A percentile compares a stretch with the other conserved stretches of the same genome.
phyloP scores from a whole-genome alignment of 305 asterid species.

The Nicotiana rustica region DNA sequence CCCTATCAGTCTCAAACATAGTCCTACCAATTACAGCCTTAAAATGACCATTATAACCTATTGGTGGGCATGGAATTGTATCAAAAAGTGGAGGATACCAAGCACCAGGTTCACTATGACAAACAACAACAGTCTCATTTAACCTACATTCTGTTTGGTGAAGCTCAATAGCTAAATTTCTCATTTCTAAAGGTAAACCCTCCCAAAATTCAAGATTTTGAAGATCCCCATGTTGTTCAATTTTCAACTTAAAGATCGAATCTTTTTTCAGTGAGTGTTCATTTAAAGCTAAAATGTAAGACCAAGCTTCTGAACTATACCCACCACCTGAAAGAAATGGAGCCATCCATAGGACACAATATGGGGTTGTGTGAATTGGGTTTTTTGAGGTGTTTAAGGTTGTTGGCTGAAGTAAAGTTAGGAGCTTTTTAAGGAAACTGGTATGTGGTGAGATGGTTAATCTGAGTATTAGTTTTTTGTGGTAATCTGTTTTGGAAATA shows the following conservation, averaged over 20 bases:
- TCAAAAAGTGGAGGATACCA: constrained; percentile 82
- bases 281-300: constrained; percentile 69
- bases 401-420: constrained; percentile 34
- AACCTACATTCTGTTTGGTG: constrained; percentile 53
- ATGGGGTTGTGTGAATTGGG: constrained; percentile 43
- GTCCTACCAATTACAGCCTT: constrained; percentile 78
- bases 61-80: constrained; percentile 74
- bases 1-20: constrained; percentile 88
- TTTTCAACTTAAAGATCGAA: constrained; percentile 61
- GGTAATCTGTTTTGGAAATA: constrained; percentile 35
- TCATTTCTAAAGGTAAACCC: constrained; percentile 71
- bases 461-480: constrained; percentile 41
- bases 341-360: constrained; percentile 90
- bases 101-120: constrained; percentile 96
- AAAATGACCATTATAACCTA: constrained; percentile 46
- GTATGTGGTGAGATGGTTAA: constrained; percentile 39
- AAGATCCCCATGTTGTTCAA: constrained; percentile 78
- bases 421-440: constrained; percentile 37
- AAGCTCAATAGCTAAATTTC: constrained; percentile 60
- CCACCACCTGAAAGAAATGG: constrained; percentile 93
- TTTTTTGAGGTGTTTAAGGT: constrained; percentile 27
- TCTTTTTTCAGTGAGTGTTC: constrained; percentile 42
- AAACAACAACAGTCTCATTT: constrained; percentile 70
- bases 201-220: constrained; percentile 71
- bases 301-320: constrained; percentile 94